phyloP scores from a whole-genome alignment of 768 basidiomycete species.

The Leccinellum rugosiceps region DNA sequence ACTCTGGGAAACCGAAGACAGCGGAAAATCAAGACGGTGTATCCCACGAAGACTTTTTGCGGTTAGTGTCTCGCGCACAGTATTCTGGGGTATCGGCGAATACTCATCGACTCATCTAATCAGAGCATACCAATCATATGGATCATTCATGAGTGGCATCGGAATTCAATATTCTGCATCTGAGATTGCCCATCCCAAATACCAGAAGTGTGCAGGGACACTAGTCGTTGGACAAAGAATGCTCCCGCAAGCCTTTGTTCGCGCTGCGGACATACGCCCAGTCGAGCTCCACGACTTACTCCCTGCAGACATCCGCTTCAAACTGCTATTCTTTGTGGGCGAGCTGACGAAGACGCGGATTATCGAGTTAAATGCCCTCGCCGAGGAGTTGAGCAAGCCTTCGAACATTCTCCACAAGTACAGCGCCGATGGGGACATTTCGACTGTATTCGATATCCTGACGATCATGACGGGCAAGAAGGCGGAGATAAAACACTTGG shows the following conservation, averaged over 20 bases:
- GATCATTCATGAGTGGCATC: slow-evolving; percentile 36
- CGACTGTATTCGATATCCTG: slow-evolving; percentile 32
- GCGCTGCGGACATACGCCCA: slow-evolving; percentile 35
- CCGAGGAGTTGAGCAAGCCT: slow-evolving; percentile 24
- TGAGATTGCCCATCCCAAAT: slow-evolving; percentile 30
- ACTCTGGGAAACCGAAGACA: slow-evolving; percentile 63
- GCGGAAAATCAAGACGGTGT: slow-evolving; percentile 35
- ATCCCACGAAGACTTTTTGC: slow-evolving; percentile 35
- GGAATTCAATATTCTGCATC: slow-evolving; percentile 41
- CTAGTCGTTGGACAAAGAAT: slow-evolving; percentile 39
- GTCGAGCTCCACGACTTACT: slow-evolving; percentile 41
- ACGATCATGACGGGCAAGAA: slow-evolving; percentile 31
- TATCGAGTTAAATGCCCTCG: slow-evolving; percentile 23
- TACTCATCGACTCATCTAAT: background rate
- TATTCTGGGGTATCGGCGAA: background rate
- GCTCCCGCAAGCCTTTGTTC: slow-evolving; percentile 34
- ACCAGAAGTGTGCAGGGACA: slow-evolving; percentile 30
- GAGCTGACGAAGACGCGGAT: slow-evolving; percentile 19
- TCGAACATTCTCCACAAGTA: slow-evolving; percentile 31
- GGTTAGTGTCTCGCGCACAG: slow-evolving; percentile 13
- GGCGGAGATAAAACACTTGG: slow-evolving; percentile 31
- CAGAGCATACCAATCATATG: slow-evolving; percentile 38
- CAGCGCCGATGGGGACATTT: slow-evolving; percentile 13
- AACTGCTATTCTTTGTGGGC: slow-evolving; percentile 37
- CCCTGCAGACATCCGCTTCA: slow-evolving; percentile 38